phyloP scores from a whole-genome alignment of 2,329 filamentous ascomycete species.

The Aureobasidium sp. region DNA sequence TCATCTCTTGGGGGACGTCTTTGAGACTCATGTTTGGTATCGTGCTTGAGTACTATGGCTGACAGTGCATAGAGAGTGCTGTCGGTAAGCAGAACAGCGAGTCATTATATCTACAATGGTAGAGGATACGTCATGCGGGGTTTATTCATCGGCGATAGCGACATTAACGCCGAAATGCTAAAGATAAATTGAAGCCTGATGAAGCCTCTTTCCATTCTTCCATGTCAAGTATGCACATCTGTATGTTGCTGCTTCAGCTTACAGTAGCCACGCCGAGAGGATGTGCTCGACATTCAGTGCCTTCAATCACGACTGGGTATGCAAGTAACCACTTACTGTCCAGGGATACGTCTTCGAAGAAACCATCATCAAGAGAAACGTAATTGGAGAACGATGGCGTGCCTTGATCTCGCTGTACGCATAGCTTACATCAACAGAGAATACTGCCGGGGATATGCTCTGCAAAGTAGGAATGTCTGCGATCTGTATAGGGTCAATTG shows the following conservation, averaged over 20 bases:
- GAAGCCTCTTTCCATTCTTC: background rate
- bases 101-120: background rate
- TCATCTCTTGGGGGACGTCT: conserved; percentile 39
- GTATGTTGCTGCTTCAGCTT: background rate
- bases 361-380: no score
- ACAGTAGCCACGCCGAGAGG: no score
- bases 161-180: background rate
- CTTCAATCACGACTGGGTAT: background rate
- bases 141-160: background rate
- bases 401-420: background rate
- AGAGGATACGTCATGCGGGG: background rate
- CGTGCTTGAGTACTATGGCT: background rate
- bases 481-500: background rate
- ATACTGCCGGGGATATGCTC: background rate
- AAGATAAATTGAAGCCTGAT: background rate
- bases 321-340: background rate
- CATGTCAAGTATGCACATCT: background rate
- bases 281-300: background rate
- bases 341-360: background rate
- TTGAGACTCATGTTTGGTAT: conserved; percentile 18
- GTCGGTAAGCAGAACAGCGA: background rate
- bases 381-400: no score
- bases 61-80: background rate
- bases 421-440: no score
- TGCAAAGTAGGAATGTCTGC: background rate